These are phyloP conservation scores for Alisma plantagoaquatica DNA, from an alignment of 106 monocot genomes.

Conservation along the genomic window DNA sequence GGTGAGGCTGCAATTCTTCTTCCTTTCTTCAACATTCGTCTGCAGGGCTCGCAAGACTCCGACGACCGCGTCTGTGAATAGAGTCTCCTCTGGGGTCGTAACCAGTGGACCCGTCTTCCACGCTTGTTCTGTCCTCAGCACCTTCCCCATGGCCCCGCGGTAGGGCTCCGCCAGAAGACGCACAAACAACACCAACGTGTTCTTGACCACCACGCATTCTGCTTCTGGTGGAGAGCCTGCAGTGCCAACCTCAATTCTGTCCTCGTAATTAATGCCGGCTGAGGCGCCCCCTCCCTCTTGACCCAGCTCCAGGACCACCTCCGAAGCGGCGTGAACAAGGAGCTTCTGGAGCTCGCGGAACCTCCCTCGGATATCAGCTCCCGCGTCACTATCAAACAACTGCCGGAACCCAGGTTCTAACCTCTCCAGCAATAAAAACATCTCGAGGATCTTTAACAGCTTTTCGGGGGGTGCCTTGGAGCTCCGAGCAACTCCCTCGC, in stretches of 20 bases:
- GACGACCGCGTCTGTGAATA: constrained; percentile 17
- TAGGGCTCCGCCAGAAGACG: constrained; percentile 22
- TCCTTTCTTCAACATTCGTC: constrained; percentile 24
- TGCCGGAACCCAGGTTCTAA: constrained; percentile 9
- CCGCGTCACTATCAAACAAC: constrained; percentile 31
- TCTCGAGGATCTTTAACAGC: constrained; percentile 56
- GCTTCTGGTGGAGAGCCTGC: too few species aligned
- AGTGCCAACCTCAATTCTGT: too few species aligned
- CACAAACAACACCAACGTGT: too few species aligned
- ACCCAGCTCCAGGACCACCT: constrained; percentile 28
- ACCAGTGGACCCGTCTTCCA: constrained; percentile 26
- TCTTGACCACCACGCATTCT: too few species aligned
- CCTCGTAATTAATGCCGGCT: too few species aligned
- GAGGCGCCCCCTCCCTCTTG: constrained; percentile 23
- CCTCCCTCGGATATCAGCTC: constrained; percentile 20
- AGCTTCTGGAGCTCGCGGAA: constrained; percentile 46
- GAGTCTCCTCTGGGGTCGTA: constrained; percentile 8
- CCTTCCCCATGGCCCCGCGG: constrained; percentile 20
- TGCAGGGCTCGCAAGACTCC: constrained; percentile 29
- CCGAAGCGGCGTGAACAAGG: constrained; percentile 28
- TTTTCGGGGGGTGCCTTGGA: constrained; percentile 39
- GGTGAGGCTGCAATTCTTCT: too few species aligned
- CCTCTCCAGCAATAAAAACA: constrained; percentile 22
- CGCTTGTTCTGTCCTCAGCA: constrained; percentile 28
- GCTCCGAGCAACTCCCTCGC: constrained; percentile 44